Evolutionary conservation across 176 grass and related monocot genomes (phyloP).

Genomic region (Musa schizocarpa): DNA sequence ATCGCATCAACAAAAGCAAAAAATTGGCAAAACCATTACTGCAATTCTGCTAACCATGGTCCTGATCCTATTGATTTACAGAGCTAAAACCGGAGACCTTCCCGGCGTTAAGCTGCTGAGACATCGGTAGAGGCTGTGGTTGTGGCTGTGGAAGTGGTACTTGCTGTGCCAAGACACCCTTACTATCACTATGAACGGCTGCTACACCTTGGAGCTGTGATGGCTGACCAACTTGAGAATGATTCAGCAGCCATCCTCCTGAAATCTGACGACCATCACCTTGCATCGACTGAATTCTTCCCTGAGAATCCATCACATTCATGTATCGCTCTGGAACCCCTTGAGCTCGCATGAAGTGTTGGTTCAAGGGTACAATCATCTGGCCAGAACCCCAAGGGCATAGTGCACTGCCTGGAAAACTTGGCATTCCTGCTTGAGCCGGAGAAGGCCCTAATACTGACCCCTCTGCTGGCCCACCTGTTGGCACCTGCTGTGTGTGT

Average conservation of each 20-base stretch:
- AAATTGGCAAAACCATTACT: background rate
- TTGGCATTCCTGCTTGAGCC: background rate
- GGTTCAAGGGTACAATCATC: background rate
- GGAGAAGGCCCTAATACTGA: background rate
- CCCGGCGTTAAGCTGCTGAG: background rate
- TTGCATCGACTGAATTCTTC: background rate
- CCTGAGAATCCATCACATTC: background rate
- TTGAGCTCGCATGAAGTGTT: background rate
- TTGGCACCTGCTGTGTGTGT: background rate
- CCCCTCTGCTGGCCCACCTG: background rate
- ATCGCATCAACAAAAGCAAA: too few relatives aligned
- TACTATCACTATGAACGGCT: background rate
- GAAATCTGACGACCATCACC: background rate
- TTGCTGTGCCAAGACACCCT: too few relatives aligned
- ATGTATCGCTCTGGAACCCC: background rate
- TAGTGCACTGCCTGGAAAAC: background rate
- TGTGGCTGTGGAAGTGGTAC: background rate
- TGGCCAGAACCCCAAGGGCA: background rate
- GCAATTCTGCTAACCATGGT: background rate
- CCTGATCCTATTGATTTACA: background rate
- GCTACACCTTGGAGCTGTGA: background rate
- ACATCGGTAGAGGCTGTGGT: background rate
- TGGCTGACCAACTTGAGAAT: conserved; percentile 6
- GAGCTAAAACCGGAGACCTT: background rate
- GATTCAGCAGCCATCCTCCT: background rate